A percentile compares a stretch with the other conserved stretches of the same genome.
phyloP scores from a whole-genome alignment of 176 grass and related monocot species.

The Aegilops umbellulata region DNA sequence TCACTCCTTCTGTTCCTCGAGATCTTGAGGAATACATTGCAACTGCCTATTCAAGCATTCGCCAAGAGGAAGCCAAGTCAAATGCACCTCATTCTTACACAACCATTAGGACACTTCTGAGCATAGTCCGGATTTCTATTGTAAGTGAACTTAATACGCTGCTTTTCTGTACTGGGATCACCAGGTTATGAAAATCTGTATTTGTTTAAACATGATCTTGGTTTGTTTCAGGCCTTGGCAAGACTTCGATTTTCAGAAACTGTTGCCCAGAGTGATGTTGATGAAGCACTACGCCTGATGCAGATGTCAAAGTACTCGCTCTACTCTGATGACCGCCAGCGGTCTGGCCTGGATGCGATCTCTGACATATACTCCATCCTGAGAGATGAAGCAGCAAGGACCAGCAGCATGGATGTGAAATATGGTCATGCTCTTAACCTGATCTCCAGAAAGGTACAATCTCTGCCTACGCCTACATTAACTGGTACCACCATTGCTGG shows the following conservation, averaged over 20 bases:
- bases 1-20: conserved; percentile 74
- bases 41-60: conserved; percentile 95
- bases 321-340: conserved; percentile 88
- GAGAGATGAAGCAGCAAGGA: conserved; percentile 90
- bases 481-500: not conserved
- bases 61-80: conserved; percentile 99
- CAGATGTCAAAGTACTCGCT: conserved; percentile 98
- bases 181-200: not conserved
- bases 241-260: conserved; percentile 93
- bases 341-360: conserved; percentile 91
- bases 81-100: conserved; percentile 98
- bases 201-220: not conserved
- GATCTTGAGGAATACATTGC: conserved; percentile 98
- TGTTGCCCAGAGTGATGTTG: conserved; percentile 86
- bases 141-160: conserved; percentile 52
- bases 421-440: conserved; percentile 96
- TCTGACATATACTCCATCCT: conserved; percentile 98
- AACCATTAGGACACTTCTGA: conserved; percentile 90
- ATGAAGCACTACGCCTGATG: conserved; percentile 91
- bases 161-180: not conserved
- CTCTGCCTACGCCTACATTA: not conserved
- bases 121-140: conserved; percentile 97
- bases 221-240: conserved; percentile 71
- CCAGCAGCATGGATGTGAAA: conserved; percentile 80
- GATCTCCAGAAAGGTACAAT: conserved; percentile 93